Base-by-base conservation (phyloP, 2,329 filamentous ascomycete genomes). In the Scytalidium lignicola region DNA sequence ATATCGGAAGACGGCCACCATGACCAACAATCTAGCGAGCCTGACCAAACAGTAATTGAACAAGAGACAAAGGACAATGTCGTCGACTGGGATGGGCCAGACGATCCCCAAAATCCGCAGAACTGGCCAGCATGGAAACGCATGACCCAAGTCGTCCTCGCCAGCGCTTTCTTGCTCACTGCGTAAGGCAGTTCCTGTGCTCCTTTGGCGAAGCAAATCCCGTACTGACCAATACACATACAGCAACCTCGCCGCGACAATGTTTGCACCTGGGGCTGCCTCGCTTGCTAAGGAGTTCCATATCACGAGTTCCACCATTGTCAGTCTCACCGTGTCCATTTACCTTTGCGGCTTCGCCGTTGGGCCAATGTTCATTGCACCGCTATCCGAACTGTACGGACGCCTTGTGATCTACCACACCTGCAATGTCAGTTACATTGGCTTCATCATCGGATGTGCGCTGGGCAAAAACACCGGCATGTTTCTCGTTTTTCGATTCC, bases 181-280 rank as follows among this genome's bases (percentile, higher is more conserved):
- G 49, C 52, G 32, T 50, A 53, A 47, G 49, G 46, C 37, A 50
- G 29, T 46, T 53, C 54, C 51, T 51, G 41, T 40, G 43, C 44
- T 52, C 42, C 50, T 51, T 55, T 53, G 42, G 51, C 53, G 44
- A 58, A 54, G 50, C 51, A 46, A 51, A 49, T 46, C 43, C 32
- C 17, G 32, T 44, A 44, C 41, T 50, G 44, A 48, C 43, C 41
- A 42, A 46, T 26, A 47, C 21, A 44, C 32, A 42, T 47, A 44
- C 42, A 54, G 52, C 32, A 50, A 52, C 12, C 52, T 65, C 46
- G 60, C 51, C 20, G 57, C 72, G 4, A 73, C 70, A 10, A 86
- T 87, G 69, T 85, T 89, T 59, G 84, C 85, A 0, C 85, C 85
- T 0, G 83, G 79, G 8, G 79, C 87, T 0, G 75, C 78, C 0